Evolutionary conservation across 768 basidiomycete species (phyloP), one percentile per base, ranked within the genome.

Genomic region (Fistulinella prunicolor): DNA sequence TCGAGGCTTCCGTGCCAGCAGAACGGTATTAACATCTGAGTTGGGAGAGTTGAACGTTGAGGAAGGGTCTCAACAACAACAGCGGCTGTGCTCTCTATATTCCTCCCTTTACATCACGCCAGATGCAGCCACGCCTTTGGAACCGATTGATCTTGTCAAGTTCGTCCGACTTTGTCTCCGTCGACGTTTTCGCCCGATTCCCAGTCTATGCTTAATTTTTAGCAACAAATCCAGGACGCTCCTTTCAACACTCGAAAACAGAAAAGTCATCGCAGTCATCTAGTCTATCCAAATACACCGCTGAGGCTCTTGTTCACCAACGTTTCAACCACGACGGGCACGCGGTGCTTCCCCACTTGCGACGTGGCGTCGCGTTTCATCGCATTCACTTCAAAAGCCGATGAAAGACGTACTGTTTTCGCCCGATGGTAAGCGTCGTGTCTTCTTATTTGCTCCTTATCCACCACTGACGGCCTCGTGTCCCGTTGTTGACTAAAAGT

Each of bases 211-310:
- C n/a, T n/a, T n/a, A n/a, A n/a, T n/a, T 47, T 36, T 23, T n/a
- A 98, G 95, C 64, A 98, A 98, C 75, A 96, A 93, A 65, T 95
- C 94, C 0, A 80, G 78, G 44, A 97, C 95, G 0, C 82, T 97
- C 38, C 69, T n/a, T n/a, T n/a, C n/a, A n/a, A n/a, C 87, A 0
- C 95, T 95, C 56, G 92, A 99, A 67, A 97, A 95, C 61, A 79
- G 94, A 44, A 97, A 96, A 70, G 97, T 98, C 57, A 86, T 98
- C 23, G 74, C 89, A 1, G 79, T 78, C 16, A 85, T 96, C 50
- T 94, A 2, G 78, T 98, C 26, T 94, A 91, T 56, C 92, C 94
- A 0, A 88, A 97, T 67, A 80, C 85, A 0, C 90, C 89, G 64
- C 76, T 96, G n/a, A n/a, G n/a, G 9, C 72, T 99, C 13, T 72